Base-by-base conservation (phyloP, 2,329 filamentous ascomycete genomes). In the Aspergillus sp. region DNA sequence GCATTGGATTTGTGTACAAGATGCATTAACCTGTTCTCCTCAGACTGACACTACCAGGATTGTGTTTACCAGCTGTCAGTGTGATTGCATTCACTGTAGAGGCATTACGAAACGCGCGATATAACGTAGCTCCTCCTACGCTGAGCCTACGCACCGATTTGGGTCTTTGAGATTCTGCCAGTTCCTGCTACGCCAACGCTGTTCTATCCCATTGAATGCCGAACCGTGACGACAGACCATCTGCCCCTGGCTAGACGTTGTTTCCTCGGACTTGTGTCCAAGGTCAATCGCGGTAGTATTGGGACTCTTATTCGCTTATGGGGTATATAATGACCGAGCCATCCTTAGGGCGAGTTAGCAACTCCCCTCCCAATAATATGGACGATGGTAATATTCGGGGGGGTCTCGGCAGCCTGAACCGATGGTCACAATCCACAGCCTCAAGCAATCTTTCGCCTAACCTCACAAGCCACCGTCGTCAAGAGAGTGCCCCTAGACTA, bases 371-470 rank as follows among this genome's bases (percentile, higher is more conserved):
- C 19, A 67, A 61, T 19, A 57, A 52, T 38, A 53, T 63, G 38
- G 68, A 60, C 9, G 61, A 68, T 30, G 68, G 66, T 30, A 66
- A 70, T 49, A 74, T 81, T 54, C 71, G 74, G 59, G 82, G 83
- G 67, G 81, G 80, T 31, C 67, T 83, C 54, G 79, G 77, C 45
- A 84, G 81, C 62, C 74, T 85, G 57, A 84, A 86, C 69, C 82
- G 84, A 65, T 86, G 84, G 84, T 86, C 85, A 41, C 84, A 86
- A 65, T 85, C 83, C 19, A 86, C 84, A 25, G 73, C 79, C 31
- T 84, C 82, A 51, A 84, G 82, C 72, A 78, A 76, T 51, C 64
- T 65, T 48, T 71, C 70, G 9, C 69, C 71, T 2, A 65, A 70
- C 6, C 64, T 69, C 46, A 56, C 55, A 8, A 63, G 63, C 45